Conservation (phyloP, 108 stramenopile genomes). For the Aureococcus anophagefferens region DNA sequence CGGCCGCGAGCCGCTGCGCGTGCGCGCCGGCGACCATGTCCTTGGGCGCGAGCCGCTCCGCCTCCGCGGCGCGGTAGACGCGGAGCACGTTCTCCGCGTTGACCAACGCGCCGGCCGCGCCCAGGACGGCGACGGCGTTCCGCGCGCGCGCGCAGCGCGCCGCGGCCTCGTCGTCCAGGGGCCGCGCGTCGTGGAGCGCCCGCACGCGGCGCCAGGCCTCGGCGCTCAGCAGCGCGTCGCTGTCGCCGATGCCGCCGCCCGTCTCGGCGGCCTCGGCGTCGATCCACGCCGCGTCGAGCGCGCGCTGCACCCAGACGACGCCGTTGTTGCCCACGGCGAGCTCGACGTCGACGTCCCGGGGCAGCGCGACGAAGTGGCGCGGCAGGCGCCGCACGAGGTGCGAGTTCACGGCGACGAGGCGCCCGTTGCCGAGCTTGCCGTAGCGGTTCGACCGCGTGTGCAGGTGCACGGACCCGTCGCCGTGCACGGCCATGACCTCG, state of each 20-base stretch:
- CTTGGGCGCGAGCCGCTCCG: background rate
- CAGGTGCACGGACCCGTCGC: slow-evolving; percentile 69
- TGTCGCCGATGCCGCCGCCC: background rate
- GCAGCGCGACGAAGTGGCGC: slow-evolving; percentile 54
- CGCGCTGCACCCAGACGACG: slow-evolving; percentile 71
- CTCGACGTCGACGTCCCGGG: slow-evolving; percentile 47
- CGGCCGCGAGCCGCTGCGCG: no score
- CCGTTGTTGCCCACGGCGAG: slow-evolving; percentile 64
- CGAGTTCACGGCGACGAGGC: slow-evolving; percentile 63
- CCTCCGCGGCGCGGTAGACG: background rate
- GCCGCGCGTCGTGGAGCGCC: background rate
- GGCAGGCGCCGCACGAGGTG: slow-evolving; percentile 61
- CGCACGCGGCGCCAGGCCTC: background rate
- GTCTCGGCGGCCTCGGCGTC: background rate
- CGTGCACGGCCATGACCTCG: slow-evolving; percentile 70
- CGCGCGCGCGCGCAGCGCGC: background rate
- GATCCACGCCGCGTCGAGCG: background rate
- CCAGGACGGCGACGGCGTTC: background rate
- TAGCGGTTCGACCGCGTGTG: slow-evolving; percentile 83
- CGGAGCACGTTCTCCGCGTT: background rate
- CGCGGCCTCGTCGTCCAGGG: background rate
- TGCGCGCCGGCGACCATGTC: background rate
- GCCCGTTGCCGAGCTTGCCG: slow-evolving; percentile 87
- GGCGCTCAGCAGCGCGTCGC: background rate
- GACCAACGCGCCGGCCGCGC: background rate